phyloP scores from a whole-genome alignment of 345 rosid species.

The Tarenaya hassleriana region DNA sequence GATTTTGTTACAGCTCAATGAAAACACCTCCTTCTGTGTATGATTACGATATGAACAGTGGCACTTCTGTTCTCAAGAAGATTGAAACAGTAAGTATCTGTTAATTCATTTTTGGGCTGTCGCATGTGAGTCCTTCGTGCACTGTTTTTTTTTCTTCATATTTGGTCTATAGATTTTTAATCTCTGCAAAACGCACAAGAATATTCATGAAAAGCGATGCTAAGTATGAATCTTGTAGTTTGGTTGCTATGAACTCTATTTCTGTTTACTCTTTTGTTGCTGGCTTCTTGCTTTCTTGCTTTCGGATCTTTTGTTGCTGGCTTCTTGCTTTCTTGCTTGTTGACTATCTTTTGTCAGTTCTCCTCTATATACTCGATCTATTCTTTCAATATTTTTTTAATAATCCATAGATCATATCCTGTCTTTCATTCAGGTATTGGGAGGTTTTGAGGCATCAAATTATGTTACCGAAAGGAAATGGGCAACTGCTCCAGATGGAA shows the following conservation, averaged over 20 bases:
- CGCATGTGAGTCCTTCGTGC: not conserved
- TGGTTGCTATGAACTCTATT: not conserved
- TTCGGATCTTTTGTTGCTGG: not conserved
- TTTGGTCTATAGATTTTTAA: not conserved
- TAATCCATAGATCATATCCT: constrained; percentile 4
- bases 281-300: not conserved
- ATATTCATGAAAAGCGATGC: not conserved
- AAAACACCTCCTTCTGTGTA: constrained; percentile 76
- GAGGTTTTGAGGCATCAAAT: constrained; percentile 78
- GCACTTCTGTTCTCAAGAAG: constrained; percentile 71
- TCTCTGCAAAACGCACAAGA: not conserved
- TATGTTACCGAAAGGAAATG: constrained; percentile 82
- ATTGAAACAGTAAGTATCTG: constrained; percentile 57
- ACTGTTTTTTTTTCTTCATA: not conserved
- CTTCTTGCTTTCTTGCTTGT: not conserved
- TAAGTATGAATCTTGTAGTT: not conserved
- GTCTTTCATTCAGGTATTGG: constrained; percentile 54
- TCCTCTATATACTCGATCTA: not conserved
- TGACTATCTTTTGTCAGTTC: not conserved
- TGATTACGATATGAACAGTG: constrained; percentile 72
- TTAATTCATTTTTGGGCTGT: not conserved
- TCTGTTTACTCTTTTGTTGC: not conserved
- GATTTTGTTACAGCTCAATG: constrained; percentile 79
- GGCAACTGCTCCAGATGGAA: constrained; percentile 84
- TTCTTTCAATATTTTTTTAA: constrained; percentile 1